Base-by-base conservation (phyloP, 2,329 filamentous ascomycete species). In the Sporothrix globosa region DNA sequence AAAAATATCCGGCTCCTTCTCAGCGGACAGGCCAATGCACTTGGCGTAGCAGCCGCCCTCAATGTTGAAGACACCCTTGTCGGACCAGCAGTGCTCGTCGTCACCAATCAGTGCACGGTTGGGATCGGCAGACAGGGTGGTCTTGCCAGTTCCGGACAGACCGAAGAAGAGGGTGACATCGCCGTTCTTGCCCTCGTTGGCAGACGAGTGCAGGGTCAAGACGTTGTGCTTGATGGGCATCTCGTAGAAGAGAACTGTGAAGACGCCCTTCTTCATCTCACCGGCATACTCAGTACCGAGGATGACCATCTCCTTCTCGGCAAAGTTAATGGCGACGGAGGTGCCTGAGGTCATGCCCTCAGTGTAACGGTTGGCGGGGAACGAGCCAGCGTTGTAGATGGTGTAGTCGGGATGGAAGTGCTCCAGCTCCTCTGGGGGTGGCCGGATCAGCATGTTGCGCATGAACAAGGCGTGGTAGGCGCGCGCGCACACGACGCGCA, bases 201-300 rank as follows among this genome's bases (percentile, higher is more conserved):
- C 96, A 10, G 96, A 99, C 19, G 96, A 99, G 87, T 99, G 96
- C 70, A 99, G 90, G 53, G 96, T 99, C 76, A 99, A 86, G 77
- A 99, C 95, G 82, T 98, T 96, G 89, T 99, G 96, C 90, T 97
- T 97, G 80, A 99, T 92, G 73, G 96, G 96, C 94, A 98, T 99
- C 87, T 99, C 96, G 86, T 98, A 99, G 88, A 97, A 99, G 80
- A 99, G 90, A 67, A 99, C 93, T 63, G 96, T 99, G 88, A 99
- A 99, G 82, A 99, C 88, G 77, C 96, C 94, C 87, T 97, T 97
- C 86, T 97, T 97, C 92, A 96, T 95, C 84, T 95, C 92, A 78
- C 95, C 95, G 71, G 96, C 96, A 79, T 99, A 99, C 85, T 99
- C 96, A 48, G 96, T 99, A 81, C 96, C 96, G 71, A 99, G 90